These are phyloP conservation scores for Geotrichum australiense DNA, from an alignment of 1,139 yeast genomes.

Conservation along the genomic window DNA sequence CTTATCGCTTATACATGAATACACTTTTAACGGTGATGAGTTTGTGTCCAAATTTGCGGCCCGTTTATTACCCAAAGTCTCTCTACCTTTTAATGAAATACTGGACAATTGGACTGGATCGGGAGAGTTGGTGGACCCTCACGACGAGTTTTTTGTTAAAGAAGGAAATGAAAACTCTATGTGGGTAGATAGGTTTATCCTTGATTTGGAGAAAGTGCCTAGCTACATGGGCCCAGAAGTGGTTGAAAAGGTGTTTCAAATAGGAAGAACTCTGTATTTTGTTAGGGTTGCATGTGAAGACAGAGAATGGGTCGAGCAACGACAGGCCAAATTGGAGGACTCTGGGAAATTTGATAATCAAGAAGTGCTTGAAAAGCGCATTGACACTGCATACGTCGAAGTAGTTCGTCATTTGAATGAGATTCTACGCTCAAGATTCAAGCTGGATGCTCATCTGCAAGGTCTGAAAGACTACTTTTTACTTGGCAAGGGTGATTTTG, in stretches of 20 bases:
- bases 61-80: slow-evolving; percentile 43
- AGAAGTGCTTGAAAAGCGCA: slow-evolving; percentile 39
- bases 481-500: slow-evolving; percentile 72
- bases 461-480: slow-evolving; percentile 63
- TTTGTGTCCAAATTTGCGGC: slow-evolving; percentile 41
- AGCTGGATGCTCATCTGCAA: slow-evolving; percentile 48
- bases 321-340: slow-evolving; percentile 19
- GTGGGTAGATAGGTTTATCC: slow-evolving; percentile 32
- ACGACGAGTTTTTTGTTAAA: slow-evolving; percentile 63
- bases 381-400: slow-evolving; percentile 51
- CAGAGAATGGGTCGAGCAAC: slow-evolving; percentile 48
- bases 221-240: slow-evolving; percentile 44
- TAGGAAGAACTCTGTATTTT: slow-evolving; percentile 73
- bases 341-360: slow-evolving; percentile 19
- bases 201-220: slow-evolving; percentile 47
- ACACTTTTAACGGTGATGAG: slow-evolving; percentile 59
- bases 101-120: slow-evolving; percentile 60
- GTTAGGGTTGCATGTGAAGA: slow-evolving; percentile 60
- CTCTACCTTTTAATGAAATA: slow-evolving; percentile 57
- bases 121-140: slow-evolving; percentile 54
- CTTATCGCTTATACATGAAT: slow-evolving; percentile 46
- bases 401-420: slow-evolving; percentile 48
- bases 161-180: slow-evolving; percentile 20
- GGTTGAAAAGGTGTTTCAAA: slow-evolving; percentile 56
- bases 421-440: slow-evolving; percentile 45